Conservation (phyloP, 2,329 filamentous ascomycete species). For the Sporothrix humicola region DNA sequence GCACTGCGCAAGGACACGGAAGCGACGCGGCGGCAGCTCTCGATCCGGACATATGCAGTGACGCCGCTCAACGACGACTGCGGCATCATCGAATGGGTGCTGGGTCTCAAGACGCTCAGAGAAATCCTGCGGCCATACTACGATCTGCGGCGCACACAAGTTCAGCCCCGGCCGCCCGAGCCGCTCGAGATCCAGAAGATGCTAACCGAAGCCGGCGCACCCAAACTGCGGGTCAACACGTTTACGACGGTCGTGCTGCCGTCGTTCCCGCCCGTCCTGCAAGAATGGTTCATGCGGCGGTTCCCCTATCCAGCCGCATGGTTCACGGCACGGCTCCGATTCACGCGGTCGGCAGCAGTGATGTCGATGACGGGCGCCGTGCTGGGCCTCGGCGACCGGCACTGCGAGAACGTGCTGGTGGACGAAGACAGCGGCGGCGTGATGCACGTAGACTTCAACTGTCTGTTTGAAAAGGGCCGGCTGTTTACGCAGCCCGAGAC, state of each 20-base stretch:
- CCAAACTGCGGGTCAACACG: constrained; percentile 66
- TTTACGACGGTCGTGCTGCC: constrained; percentile 71
- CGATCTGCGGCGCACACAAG: constrained; percentile 71
- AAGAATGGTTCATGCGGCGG: constrained; percentile 93
- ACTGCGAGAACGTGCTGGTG: constrained; percentile 95
- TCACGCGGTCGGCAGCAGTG: constrained; percentile 92
- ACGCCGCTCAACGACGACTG: constrained; percentile 97
- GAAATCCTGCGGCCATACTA: constrained; percentile 69
- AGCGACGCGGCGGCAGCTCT: constrained; percentile 85
- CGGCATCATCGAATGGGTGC: constrained; percentile 97
- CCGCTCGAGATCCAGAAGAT: constrained; percentile 69
- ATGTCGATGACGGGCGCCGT: constrained; percentile 99
- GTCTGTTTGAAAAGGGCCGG: constrained; percentile 95
- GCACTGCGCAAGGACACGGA: constrained; percentile 91
- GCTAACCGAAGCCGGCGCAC: constrained; percentile 67
- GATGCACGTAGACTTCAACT: constrained; percentile 99
- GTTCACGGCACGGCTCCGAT: constrained; percentile 86
- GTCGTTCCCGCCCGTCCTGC: constrained; percentile 81
- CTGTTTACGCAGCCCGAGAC: constrained; percentile 94
- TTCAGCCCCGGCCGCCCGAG: constrained; percentile 72
- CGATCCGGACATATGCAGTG: constrained; percentile 96
- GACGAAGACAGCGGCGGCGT: constrained; percentile 93
- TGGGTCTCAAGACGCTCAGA: constrained; percentile 89
- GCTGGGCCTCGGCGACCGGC: constrained; percentile 88
- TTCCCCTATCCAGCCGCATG: constrained; percentile 92